Percentiles rank a stretch among this genome's conserved stretches.
Conservation (phyloP, 768 basidiomycete species). For the Boletus huronensis region DNA sequence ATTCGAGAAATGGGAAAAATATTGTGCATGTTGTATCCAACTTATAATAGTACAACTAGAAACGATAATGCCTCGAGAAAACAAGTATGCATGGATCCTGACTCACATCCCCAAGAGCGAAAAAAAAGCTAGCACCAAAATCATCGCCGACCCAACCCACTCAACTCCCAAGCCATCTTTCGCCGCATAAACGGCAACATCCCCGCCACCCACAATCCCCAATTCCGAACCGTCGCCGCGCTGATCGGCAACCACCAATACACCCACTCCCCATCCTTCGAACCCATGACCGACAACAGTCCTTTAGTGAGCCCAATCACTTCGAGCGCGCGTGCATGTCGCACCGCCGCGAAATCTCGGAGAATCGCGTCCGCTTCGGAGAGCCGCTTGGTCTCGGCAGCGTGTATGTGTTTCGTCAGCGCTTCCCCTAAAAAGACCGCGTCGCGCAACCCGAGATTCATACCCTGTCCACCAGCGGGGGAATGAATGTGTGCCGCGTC, state of each 20-base stretch:
- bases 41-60: too few species aligned
- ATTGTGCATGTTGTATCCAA: too few species aligned
- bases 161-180: conserved; percentile 24
- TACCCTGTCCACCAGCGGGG: conserved; percentile 55
- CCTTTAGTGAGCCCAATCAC: conserved; percentile 42
- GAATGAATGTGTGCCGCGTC: conserved; percentile 55
- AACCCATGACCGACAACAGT: conserved; percentile 25
- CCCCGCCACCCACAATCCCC: conserved; percentile 22
- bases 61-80: too few species aligned
- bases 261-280: conserved; percentile 8
- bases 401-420: conserved; percentile 36
- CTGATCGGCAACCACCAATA: conserved; percentile 31
- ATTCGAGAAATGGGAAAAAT: too few species aligned
- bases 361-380: conserved; percentile 34
- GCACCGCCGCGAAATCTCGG: conserved; percentile 32
- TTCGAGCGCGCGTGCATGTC: conserved; percentile 39
- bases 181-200: conserved; percentile 18
- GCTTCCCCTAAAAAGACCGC: conserved; percentile 44
- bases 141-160: conserved; percentile 27
- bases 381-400: conserved; percentile 5
- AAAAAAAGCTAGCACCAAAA: not conserved
- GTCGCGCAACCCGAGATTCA: conserved; percentile 57
- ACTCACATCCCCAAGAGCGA: not conserved
- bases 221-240: conserved; percentile 26
- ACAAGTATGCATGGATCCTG: too few species aligned